Conservation (phyloP, 345 rosid genomes). For the Eucalyptus decipiens region DNA sequence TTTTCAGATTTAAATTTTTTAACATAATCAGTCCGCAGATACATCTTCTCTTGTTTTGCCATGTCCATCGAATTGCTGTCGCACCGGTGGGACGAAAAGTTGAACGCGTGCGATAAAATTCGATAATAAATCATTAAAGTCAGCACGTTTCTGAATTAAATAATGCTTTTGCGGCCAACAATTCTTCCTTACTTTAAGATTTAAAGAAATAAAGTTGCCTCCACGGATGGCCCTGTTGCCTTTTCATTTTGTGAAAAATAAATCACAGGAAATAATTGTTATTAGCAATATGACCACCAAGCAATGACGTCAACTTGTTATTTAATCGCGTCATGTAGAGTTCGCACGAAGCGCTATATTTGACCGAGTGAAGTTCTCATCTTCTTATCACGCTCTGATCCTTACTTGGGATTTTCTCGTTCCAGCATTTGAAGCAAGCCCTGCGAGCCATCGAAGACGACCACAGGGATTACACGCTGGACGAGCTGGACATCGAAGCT, state of each 20-base stretch:
- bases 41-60: neutral
- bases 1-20: neutral
- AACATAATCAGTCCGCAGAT: neutral
- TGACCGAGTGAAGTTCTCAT: neutral
- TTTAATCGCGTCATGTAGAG: neutral
- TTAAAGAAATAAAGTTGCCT: neutral
- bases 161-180: neutral
- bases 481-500: conserved; percentile 70
- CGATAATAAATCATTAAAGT: neutral
- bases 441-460: conserved; percentile 62
- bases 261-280: neutral
- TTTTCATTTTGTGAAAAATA: neutral
- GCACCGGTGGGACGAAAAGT: neutral
- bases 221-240: neutral
- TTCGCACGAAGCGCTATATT: neutral
- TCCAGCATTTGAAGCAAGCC: conserved; percentile 40
- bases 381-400: neutral
- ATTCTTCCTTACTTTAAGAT: neutral
- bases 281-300: neutral
- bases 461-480: conserved; percentile 65
- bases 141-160: neutral
- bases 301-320: neutral
- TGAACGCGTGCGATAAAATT: neutral
- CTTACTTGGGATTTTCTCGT: neutral
- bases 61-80: neutral